phyloP scores from a whole-genome alignment of 2,329 filamentous ascomycete genomes.

The Neonectria faginata region DNA sequence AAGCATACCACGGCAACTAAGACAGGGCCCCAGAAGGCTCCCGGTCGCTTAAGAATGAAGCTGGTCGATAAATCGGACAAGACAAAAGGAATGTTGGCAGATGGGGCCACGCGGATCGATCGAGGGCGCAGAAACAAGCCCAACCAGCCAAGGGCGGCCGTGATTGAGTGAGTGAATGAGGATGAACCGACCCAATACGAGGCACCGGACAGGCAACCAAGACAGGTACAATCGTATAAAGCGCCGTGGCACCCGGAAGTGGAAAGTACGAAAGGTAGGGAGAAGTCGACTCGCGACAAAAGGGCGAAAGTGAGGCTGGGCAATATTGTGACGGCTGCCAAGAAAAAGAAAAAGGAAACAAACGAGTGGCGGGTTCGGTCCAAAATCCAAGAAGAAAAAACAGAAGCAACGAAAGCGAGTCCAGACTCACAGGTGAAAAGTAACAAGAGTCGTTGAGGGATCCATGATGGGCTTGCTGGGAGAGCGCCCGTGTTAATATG shows the following conservation, averaged over 20 bases:
- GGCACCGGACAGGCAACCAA: conserved; percentile 1
- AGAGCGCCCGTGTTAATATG: conserved; percentile 43
- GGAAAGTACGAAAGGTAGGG: conserved; percentile 26
- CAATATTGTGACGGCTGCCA: background rate
- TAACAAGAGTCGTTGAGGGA: conserved; percentile 74
- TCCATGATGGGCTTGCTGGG: conserved; percentile 58
- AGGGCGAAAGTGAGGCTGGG: conserved; percentile 22
- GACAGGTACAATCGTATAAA: conserved; percentile 25
- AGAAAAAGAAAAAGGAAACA: conserved; percentile 6
- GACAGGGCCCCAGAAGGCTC: conserved; percentile 38
- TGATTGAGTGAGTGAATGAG: conserved; percentile 27
- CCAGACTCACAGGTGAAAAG: conserved; percentile 74
- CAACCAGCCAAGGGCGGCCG: conserved; percentile 25
- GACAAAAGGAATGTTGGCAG: conserved; percentile 42
- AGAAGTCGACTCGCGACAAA: conserved; percentile 39
- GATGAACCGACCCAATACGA: conserved; percentile 19
- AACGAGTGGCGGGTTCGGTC: conserved; percentile 31
- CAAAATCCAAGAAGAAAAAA: conserved; percentile 33
- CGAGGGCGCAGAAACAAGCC: conserved; percentile 25
- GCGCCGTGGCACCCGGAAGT: conserved; percentile 28
- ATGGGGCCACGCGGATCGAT: conserved; percentile 30
- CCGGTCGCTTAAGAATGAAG: conserved; percentile 39
- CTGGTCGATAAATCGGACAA: conserved; percentile 42
- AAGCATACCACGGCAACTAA: conserved; percentile 46
- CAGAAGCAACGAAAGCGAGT: conserved; percentile 39